Evolutionary conservation across 805 yeast genomes (phyloP), one percentile per base, ranked within the genome.

Genomic region (Yarrowia deformans): DNA sequence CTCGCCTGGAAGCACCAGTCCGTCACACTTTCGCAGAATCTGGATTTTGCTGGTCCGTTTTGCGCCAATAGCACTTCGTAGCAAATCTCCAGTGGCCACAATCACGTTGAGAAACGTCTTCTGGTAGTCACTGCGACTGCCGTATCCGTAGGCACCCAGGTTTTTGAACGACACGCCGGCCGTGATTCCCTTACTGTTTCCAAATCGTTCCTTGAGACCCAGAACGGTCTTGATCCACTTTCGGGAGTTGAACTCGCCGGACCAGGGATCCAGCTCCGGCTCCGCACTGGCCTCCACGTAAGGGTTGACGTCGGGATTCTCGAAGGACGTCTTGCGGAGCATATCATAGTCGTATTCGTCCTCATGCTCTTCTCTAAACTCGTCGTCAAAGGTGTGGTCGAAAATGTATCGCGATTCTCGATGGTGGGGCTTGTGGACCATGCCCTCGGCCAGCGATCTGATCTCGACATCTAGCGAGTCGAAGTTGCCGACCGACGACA

Each of bases 201-300:
- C 83, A 83, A 75, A 63, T 29, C 68, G 55, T 14, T 63, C 68
- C 72, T 79, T 77, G 70, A 77, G 77, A 66, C 81, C 80, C 70
- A 83, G 80, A 79, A 89, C 78, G 73, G 88, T 86, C 74, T 85
- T 84, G 70, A 88, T 85, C 93, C 93, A 90, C 71, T 82, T 84
- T 71, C 82, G 81, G 23, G 90, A 81, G 72, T 81, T 79, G 78
- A 90, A 90, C 32, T 83, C 75, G 1, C 82, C 85, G 55, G 84
- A 79, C 69, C 83, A 80, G 9, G 94, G 94, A 74, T 89, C 86
- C 72, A 90, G 80, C 46, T 78, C 74, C 1, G 84, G 83, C 71
- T 84, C 86, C 23, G 56, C 68, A 18, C 55, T 69, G 32, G 67
- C 70, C 42, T 71, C 76, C 29, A 66, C 54, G 61, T 74, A 76